Base-by-base conservation (phyloP, 2,329 filamentous ascomycete species). In the Xylaria sp. region DNA sequence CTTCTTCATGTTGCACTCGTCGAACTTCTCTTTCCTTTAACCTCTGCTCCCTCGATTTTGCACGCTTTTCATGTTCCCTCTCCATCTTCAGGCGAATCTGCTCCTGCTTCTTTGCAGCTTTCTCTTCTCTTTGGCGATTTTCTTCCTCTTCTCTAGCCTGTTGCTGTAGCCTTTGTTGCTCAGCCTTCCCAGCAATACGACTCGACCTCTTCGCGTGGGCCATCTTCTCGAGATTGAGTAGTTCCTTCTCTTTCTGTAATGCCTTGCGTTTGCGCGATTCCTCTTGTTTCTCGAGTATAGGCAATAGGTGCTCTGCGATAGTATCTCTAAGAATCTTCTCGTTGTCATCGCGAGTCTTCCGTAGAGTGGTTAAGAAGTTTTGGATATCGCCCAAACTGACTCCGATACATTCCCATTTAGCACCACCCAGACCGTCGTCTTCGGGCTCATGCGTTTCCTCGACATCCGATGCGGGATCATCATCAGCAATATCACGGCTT, bases 191-290 rank as follows among this genome's bases (percentile, higher is more conserved):
- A 20, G 95, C 94, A 73, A 99, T 89, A 71, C 96, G 90, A 76
- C 93, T 97, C 0, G 96, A 99, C 71, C 96, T 87, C 82, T 99
- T 99, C 3, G 96, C 95, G 66, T 91, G 93, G n/a, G 94, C 94
- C 82, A 98, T 87, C 78, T 96, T 95, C 74, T 95, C 91, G 73
- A 97, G 81, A 74, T 90, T 94, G 62, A 94, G 84, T 25, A 97
- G 81, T 76, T 98, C 95, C 71, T 91, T 93, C 78, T 97, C 89
- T 74, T 91, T 85, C 70, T 90, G 87, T 2, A 84, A 76, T 59
- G 91, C 84, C 84, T 93, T 86, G 82, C 89, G 82, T 80, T 95
- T 94, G 70, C 90, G 90, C 37, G 90, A 88, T 75, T 94, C 88
- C 74, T 91, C 89, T 73, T 92, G 90, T 76, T 92, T 92, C 80